Base-by-base conservation (phyloP, 83 land plant species). In the Thuja plicata region DNA sequence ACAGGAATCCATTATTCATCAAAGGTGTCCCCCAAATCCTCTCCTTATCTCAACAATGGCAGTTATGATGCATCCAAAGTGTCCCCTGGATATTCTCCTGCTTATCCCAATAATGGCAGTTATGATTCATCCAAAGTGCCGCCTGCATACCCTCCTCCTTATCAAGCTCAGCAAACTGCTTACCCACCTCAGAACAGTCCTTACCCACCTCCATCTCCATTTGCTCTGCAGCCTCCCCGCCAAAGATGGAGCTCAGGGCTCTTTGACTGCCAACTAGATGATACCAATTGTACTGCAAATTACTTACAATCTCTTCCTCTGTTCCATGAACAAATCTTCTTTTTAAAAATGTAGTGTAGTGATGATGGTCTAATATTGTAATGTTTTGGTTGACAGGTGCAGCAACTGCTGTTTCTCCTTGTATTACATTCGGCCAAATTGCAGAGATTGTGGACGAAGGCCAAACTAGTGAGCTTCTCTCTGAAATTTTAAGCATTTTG, bases 391-490 rank as follows among this genome's bases (percentile, higher is more conserved):
- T 57, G 84, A 19, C 89, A 89, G 89, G 74, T 3, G 13, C 37
- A 6, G 32, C 62, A 17, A 89, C 89, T 12, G 85, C 52, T 45
- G 30, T 84, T 19, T 84, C 66, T 74, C 89, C 89, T 16, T 89
- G 89, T 43, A 40, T 89, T 21, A 89, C 89, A 21, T 89, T 89
- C 52, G 89, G 89, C 48, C 89, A 89, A 86, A 89, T 89, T 45
- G 88, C 89, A 13, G 89, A 89, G 87, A 89, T 89, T 27, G 38
- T 85, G 57, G 89, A 89, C 87, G 34, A 62, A 21, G 89, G 89
- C 7, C 19, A 43, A 21, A 84, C 88, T 48, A 12, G 89, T 89
- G 46, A 79, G 46, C 21, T 41, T 34, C 83, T 11, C 45, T 27
- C 30, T 41, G 15, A 35, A 12, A 40, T 48, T 40, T n/a, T 38